phyloP scores from a whole-genome alignment of 2,329 filamentous ascomycete species.

The Celoporthe dispersa region DNA sequence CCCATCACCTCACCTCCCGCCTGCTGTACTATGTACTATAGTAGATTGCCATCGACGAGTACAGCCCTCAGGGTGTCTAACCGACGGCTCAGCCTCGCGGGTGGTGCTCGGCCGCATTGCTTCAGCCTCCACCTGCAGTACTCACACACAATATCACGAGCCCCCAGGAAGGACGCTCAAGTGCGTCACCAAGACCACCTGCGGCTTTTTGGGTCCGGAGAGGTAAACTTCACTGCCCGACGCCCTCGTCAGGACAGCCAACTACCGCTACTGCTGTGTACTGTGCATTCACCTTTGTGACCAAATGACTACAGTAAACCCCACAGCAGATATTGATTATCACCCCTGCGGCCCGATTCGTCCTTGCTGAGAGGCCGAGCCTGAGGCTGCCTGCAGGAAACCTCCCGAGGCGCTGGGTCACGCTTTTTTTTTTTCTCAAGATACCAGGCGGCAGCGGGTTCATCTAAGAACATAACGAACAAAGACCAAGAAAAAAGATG shows the following conservation, averaged over 20 bases:
- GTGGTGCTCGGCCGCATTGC: background rate
- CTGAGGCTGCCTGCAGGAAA: background rate
- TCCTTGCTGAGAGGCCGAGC: background rate
- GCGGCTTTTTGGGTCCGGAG: too few relatives aligned
- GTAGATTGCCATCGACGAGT: too few relatives aligned
- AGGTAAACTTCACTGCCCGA: background rate
- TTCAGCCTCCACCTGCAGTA: background rate
- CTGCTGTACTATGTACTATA: too few relatives aligned
- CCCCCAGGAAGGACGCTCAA: too few relatives aligned
- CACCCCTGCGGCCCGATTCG: background rate
- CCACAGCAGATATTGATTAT: background rate
- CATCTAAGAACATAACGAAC: background rate
- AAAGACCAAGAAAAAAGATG: background rate
- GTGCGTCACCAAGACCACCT: background rate
- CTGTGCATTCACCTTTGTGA: too few relatives aligned
- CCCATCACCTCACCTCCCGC: background rate
- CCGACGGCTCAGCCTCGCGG: background rate
- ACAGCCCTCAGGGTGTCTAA: background rate
- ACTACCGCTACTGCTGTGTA: too few relatives aligned
- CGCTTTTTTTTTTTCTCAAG: background rate
- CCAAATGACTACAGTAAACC: background rate
- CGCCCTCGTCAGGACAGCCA: background rate
- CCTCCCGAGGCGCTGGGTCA: background rate
- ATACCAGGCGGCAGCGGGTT: background rate
- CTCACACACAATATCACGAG: background rate